Conservation (phyloP, 331 rosid species). For the Phaseolus coccineus region DNA sequence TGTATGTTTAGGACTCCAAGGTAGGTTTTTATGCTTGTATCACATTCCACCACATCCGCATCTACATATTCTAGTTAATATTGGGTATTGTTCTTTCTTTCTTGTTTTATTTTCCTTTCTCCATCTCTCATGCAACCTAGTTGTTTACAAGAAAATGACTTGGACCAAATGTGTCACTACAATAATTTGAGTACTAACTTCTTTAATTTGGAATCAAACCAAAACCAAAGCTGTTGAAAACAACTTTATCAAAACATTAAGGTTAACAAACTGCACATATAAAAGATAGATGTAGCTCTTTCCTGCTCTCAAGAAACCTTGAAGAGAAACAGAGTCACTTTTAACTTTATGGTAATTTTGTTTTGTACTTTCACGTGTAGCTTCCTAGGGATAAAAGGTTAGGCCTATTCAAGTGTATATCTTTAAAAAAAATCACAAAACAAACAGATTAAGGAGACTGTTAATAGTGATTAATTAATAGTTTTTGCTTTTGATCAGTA, state of each 20-base stretch:
- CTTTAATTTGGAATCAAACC: slow-evolving; percentile 45
- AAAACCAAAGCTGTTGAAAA: slow-evolving; percentile 38
- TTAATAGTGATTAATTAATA: too few relatives aligned
- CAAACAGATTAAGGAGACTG: too few relatives aligned
- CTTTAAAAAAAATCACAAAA: background rate
- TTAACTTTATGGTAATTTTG: slow-evolving; percentile 26
- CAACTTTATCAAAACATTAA: slow-evolving; percentile 41
- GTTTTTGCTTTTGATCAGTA: background rate
- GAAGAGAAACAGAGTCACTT: background rate
- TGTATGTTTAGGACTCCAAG: slow-evolving; percentile 47
- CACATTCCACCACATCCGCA: slow-evolving; percentile 45
- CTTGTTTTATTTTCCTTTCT: background rate
- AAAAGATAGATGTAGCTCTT: slow-evolving; percentile 5
- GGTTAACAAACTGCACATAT: slow-evolving; percentile 35
- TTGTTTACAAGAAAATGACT: slow-evolving; percentile 55
- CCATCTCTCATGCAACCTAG: background rate
- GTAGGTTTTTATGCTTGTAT: slow-evolving; percentile 46
- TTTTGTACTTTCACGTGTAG: slow-evolving; percentile 43
- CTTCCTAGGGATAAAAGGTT: slow-evolving; percentile 13
- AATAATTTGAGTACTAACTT: slow-evolving; percentile 41
- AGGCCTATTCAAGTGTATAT: background rate
- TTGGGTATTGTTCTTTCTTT: background rate
- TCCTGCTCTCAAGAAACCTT: slow-evolving; percentile 13
- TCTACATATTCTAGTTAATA: slow-evolving; percentile 25
- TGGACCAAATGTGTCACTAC: slow-evolving; percentile 56